These are phyloP conservation scores for Pulveroboletus sp. DNA, from an alignment of 768 basidiomycete genomes.

Conservation along the genomic window DNA sequence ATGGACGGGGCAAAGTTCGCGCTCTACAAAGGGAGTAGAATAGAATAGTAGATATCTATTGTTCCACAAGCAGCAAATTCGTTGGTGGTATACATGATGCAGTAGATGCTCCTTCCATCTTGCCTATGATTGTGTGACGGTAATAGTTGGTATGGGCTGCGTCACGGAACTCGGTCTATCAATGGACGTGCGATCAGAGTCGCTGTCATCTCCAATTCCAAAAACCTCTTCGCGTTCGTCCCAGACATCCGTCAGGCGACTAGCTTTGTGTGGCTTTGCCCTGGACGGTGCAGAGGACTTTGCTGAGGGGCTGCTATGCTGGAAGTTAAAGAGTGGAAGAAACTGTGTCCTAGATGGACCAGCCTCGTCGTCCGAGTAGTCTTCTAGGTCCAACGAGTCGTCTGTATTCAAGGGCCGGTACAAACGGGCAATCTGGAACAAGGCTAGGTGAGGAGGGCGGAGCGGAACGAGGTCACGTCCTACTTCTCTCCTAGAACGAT, in stretches of 20 bases:
- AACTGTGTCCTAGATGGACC: conserved; percentile 46
- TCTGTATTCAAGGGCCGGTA: conserved; percentile 67
- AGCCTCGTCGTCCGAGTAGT: conserved; percentile 41
- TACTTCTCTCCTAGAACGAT: conserved; percentile 77
- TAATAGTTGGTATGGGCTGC: conserved; percentile 25
- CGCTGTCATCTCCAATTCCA: conserved; percentile 60
- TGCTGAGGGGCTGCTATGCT: conserved; percentile 7
- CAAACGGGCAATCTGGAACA: conserved; percentile 61
- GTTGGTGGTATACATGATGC: conserved; percentile 25
- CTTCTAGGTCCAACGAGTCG: conserved; percentile 48
- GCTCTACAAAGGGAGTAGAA: conserved; percentile 1
- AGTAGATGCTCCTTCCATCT: conserved; percentile 16
- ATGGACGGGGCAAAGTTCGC: background rate
- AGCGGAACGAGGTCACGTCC: conserved; percentile 1
- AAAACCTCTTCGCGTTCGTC: conserved; percentile 76
- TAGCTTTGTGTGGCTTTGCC: conserved; percentile 28
- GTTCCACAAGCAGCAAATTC: conserved; percentile 4
- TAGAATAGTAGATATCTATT: conserved; percentile 16
- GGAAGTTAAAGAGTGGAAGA: conserved; percentile 45
- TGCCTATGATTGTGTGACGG: conserved; percentile 22
- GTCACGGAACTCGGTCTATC: conserved; percentile 1
- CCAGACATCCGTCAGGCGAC: conserved; percentile 61
- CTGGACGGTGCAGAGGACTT: conserved; percentile 23
- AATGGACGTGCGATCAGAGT: conserved; percentile 40
- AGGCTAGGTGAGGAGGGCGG: background rate